Evolutionary conservation across 2,329 filamentous ascomycete genomes (phyloP), one percentile per base, ranked within the genome.

Genomic region (Curvularia sp.): DNA sequence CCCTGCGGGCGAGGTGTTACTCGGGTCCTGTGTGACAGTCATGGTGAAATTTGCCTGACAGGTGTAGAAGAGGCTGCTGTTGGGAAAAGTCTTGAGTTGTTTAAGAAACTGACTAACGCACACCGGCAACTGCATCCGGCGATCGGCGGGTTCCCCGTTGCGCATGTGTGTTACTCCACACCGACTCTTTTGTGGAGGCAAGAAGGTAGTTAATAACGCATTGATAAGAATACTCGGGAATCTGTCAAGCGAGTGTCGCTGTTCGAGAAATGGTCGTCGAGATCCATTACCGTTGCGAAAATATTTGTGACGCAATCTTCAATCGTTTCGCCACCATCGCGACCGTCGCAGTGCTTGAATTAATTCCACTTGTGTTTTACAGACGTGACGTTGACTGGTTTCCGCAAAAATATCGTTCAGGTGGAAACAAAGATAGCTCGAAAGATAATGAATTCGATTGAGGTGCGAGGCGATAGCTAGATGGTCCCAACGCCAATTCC

Each of bases 101-200:
- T 20, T 38, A 49, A 46, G 22, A 15, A 12, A 20, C 20, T 7
- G 51, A 24, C 50, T 58, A 55, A 42, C 53, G 39, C 43, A 22
- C 46, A 41, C 33, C 22, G 46, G 54, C 18, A 55, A 48, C 42
- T 43, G 50, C 30, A 8, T 50, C 58, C 58, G 58, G 50, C 33
- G 51, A 54, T 61, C 47, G 55, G 58, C 58, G 58, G 58, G 47
- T 41, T 55, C 42, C 35, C 31, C 50, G 20, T 35, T 43, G 30
- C 33, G 35, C 20, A 9, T 35, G 18, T 50, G 18, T 44, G 18
- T 48, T 47, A 31, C 33, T 33, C 52, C 52, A 51, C 56, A 42
- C 47, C 52, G 47, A 51, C 52, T 46, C 41, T 46, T 24, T 22
- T 9, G 18, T 31, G 12, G 18, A 51, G 24, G 12, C 18, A 33